phyloP scores from a whole-genome alignment of 345 rosid species.

The Isatis tinctoria region DNA sequence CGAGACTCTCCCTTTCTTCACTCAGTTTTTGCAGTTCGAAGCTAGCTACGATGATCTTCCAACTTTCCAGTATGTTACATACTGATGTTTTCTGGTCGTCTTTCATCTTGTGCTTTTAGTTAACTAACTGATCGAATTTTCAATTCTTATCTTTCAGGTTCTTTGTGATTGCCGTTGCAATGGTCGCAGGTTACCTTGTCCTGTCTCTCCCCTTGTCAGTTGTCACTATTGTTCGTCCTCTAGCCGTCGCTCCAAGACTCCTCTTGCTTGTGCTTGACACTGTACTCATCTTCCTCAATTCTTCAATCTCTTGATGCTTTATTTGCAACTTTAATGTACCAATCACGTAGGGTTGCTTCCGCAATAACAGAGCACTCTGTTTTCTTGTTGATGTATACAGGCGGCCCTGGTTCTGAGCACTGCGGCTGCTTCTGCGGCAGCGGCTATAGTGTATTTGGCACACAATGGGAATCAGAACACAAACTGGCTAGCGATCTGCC shows the following conservation, averaged over 20 bases:
- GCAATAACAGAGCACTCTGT: slow-evolving; percentile 9
- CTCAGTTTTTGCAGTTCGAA: slow-evolving; percentile 71
- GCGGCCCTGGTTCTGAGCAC: slow-evolving; percentile 47
- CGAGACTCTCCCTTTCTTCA: slow-evolving; percentile 70
- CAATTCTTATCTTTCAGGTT: slow-evolving; percentile 44
- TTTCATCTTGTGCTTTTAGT: background rate
- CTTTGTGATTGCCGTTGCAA: slow-evolving; percentile 65
- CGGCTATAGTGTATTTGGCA: slow-evolving; percentile 65
- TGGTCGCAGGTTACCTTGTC: slow-evolving; percentile 66
- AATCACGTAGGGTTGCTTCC: background rate
- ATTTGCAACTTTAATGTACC: background rate
- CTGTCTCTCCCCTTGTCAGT: slow-evolving; percentile 81
- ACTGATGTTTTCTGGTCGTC: background rate
- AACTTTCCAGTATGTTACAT: slow-evolving; percentile 43
- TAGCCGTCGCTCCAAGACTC: slow-evolving; percentile 53
- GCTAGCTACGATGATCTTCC: slow-evolving; percentile 74
- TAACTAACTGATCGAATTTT: background rate
- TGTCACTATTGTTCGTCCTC: slow-evolving; percentile 67
- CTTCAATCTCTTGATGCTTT: background rate
- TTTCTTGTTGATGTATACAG: slow-evolving; percentile 30
- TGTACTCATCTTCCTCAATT: slow-evolving; percentile 34
- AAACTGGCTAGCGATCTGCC: slow-evolving; percentile 67
- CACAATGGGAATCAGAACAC: slow-evolving; percentile 68
- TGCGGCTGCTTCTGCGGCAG: slow-evolving; percentile 46
- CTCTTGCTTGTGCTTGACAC: slow-evolving; percentile 64